Conservation (phyloP, 2,329 filamentous ascomycete genomes). For the Aspergillus tubingensis region DNA sequence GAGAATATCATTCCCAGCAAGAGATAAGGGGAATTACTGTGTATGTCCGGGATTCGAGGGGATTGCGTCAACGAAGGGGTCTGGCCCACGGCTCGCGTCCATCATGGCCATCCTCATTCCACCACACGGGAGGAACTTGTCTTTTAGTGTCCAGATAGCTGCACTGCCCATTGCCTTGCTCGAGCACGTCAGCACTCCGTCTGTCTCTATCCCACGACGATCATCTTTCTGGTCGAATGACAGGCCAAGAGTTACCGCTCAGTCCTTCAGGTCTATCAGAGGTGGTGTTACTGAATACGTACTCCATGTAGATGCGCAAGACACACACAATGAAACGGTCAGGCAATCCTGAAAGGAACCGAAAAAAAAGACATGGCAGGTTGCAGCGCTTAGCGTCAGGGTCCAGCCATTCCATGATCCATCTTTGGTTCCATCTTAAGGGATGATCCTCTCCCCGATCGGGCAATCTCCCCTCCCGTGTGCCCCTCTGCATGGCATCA, state of each 20-base stretch:
- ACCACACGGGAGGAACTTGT: not conserved
- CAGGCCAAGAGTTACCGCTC: not conserved
- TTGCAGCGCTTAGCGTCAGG: not conserved
- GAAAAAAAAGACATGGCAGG: not conserved
- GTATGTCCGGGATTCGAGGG: not conserved
- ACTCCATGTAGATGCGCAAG: no score
- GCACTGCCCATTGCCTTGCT: not conserved
- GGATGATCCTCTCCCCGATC: not conserved
- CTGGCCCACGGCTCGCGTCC: constrained; percentile 14
- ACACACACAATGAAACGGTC: no score
- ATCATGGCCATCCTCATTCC: not conserved
- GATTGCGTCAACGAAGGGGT: constrained; percentile 24
- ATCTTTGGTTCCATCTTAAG: not conserved
- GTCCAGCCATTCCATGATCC: not conserved
- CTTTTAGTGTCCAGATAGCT: not conserved
- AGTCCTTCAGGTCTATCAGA: not conserved
- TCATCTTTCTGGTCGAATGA: not conserved
- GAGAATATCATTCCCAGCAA: no score
- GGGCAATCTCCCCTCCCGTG: not conserved
- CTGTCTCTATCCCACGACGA: not conserved
- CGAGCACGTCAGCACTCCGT: constrained; percentile 1
- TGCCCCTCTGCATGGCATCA: not conserved
- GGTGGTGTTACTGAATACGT: no score
- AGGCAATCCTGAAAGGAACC: not conserved
- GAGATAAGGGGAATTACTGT: no score